Percentiles rank a stretch among this genome's conserved stretches.
Conservation (phyloP, 1,284 basidiomycete species). For the Flammula alnicola region DNA sequence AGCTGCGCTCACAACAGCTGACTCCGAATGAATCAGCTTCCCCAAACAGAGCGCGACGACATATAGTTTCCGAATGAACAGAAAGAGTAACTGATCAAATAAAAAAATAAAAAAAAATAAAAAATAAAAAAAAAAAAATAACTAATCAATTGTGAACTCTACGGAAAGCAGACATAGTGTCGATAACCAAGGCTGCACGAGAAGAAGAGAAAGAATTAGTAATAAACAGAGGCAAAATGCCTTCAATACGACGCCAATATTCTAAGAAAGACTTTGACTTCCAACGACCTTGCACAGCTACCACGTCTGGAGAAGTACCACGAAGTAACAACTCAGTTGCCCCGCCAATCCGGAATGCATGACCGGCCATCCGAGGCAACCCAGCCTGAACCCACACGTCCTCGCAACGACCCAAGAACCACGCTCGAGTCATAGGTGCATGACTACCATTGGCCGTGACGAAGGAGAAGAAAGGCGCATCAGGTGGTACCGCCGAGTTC, state of each 20-base stretch:
- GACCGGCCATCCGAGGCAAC: conserved; percentile 29
- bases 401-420: conserved; percentile 25
- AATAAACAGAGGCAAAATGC: conserved; percentile 25
- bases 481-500: conserved; percentile 13
- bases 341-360: conserved; percentile 42
- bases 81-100: too few species aligned
- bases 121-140: too few species aligned
- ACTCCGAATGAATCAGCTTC: too few species aligned
- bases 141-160: too few species aligned
- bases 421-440: conserved; percentile 7
- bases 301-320: conserved; percentile 39
- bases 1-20: too few species aligned
- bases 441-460: conserved; percentile 9
- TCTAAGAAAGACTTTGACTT: conserved; percentile 37
- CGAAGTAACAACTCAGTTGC: conserved; percentile 35
- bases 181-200: neutral
- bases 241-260: conserved; percentile 38
- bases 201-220: conserved; percentile 6
- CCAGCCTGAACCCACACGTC: conserved; percentile 27
- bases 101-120: too few species aligned
- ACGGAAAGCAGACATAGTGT: conserved; percentile 11
- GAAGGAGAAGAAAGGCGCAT: conserved; percentile 27
- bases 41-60: too few species aligned
- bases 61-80: too few species aligned
- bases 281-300: conserved; percentile 39